phyloP scores from a whole-genome alignment of 306 rosid genomes.

The Neltuma alba region DNA sequence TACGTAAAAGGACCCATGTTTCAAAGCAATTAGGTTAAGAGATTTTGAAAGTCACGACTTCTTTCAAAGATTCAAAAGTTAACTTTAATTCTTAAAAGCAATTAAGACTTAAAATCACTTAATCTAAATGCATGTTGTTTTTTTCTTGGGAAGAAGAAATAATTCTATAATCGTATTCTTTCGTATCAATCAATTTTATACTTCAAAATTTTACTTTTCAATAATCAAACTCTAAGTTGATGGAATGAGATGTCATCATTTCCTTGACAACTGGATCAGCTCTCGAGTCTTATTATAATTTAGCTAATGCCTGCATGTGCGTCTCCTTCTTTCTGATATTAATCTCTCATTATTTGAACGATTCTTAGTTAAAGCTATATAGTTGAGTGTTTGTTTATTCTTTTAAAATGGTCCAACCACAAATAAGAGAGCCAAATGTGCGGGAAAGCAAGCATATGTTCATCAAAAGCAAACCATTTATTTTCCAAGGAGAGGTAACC shows the following conservation, averaged over 20 bases:
- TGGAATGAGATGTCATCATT: background rate
- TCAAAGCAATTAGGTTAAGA: background rate
- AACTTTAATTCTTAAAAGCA: background rate
- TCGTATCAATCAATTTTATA: background rate
- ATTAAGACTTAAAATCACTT: background rate
- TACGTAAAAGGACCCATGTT: background rate
- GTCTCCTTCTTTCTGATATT: constrained; percentile 43
- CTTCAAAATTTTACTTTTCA: background rate
- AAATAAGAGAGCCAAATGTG: constrained; percentile 32
- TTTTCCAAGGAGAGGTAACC: constrained; percentile 28
- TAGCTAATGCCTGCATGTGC: constrained; percentile 52
- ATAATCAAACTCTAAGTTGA: background rate
- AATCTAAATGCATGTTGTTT: background rate
- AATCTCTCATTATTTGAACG: constrained; percentile 16
- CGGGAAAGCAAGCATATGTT: constrained; percentile 20
- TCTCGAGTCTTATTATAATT: constrained; percentile 35
- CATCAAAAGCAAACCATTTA: constrained; percentile 32
- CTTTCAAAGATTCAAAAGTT: background rate
- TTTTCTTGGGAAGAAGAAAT: background rate
- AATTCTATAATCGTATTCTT: constrained; percentile 10
- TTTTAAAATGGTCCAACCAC: constrained; percentile 30
- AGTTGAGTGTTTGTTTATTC: constrained; percentile 1
- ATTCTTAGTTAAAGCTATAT: background rate
- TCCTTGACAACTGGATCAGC: constrained; percentile 16
- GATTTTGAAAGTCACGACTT: background rate